A percentile compares a stretch with the other conserved stretches of the same genome.
These are phyloP conservation scores for Urostyla sp. DNA, from an alignment of 73 alveolate species.

Conservation along the genomic window DNA sequence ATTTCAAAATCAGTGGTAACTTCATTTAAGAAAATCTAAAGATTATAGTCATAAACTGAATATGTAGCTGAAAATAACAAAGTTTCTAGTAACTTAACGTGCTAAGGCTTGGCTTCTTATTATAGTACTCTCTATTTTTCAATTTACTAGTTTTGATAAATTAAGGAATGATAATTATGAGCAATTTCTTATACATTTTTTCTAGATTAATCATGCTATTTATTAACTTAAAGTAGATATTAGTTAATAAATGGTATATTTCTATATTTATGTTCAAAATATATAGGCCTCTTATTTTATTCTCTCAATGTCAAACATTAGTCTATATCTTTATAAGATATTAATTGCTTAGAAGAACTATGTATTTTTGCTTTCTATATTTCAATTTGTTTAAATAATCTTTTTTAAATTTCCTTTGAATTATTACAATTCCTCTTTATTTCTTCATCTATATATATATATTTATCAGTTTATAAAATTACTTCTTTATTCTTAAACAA, in stretches of 20 bases:
- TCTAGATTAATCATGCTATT: no score
- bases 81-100: neutral
- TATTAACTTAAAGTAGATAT: neutral
- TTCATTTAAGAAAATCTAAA: neutral
- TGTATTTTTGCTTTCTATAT: conserved; percentile 23
- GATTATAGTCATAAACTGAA: neutral
- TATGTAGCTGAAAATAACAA: neutral
- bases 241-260: neutral
- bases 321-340: conserved; percentile 28
- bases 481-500: neutral
- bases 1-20: conserved; percentile 10
- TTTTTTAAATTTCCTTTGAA: neutral
- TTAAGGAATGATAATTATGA: neutral
- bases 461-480: neutral
- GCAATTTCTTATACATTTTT: neutral
- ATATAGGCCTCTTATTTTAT: neutral
- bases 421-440: neutral
- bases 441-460: conserved; percentile 14
- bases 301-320: conserved; percentile 24
- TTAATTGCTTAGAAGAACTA: conserved; percentile 7
- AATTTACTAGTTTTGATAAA: conserved; percentile 2
- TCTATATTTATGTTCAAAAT: conserved; percentile 24
- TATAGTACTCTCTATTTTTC: conserved; percentile 18
- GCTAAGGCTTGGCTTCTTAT: conserved; percentile 23
- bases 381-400: conserved; percentile 24